These are phyloP conservation scores for Hygrophoropsis aurantiaca DNA, from an alignment of 768 basidiomycete genomes.

Conservation along the genomic window DNA sequence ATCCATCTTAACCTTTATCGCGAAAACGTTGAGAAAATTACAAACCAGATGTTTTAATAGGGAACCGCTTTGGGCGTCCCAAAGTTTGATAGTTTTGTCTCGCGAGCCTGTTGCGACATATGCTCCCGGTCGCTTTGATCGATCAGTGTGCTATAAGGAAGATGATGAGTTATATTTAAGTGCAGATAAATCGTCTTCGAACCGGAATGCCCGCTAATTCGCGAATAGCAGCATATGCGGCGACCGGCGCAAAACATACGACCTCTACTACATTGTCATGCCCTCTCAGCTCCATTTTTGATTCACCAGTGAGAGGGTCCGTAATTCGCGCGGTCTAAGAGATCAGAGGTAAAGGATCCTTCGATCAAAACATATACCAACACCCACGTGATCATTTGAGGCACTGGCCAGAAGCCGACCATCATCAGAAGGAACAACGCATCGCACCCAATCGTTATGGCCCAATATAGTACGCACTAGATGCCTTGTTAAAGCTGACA, in stretches of 20 bases:
- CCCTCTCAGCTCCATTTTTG: constrained; percentile 80
- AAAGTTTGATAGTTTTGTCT: constrained; percentile 90
- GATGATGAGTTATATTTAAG: constrained; percentile 4
- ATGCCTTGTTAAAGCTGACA: constrained; percentile 45
- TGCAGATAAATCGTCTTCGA: constrained; percentile 15
- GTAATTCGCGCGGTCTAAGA: constrained; percentile 73
- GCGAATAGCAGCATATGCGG: constrained; percentile 73
- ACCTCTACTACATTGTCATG: constrained; percentile 87
- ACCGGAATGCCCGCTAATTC: constrained; percentile 76
- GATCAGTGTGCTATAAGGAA: constrained; percentile 47
- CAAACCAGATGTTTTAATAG: constrained; percentile 73
- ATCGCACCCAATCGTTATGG: constrained; percentile 86
- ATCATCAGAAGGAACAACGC: constrained; percentile 63
- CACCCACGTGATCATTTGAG: constrained; percentile 82
- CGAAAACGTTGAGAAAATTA: constrained; percentile 7
- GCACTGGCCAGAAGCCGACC: constrained; percentile 75
- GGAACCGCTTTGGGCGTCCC: constrained; percentile 85
- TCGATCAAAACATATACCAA: constrained; percentile 2
- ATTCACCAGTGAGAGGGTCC: constrained; percentile 72
- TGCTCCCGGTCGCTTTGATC: constrained; percentile 45
- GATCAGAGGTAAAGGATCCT: not conserved
- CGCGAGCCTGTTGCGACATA: constrained; percentile 83
- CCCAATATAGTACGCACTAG: constrained; percentile 73
- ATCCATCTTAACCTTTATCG: constrained; percentile 4
- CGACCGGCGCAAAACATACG: constrained; percentile 75